Evolutionary conservation across 2,329 filamentous ascomycete species (phyloP).

Genomic region (Trichoderma semiorbis): DNA sequence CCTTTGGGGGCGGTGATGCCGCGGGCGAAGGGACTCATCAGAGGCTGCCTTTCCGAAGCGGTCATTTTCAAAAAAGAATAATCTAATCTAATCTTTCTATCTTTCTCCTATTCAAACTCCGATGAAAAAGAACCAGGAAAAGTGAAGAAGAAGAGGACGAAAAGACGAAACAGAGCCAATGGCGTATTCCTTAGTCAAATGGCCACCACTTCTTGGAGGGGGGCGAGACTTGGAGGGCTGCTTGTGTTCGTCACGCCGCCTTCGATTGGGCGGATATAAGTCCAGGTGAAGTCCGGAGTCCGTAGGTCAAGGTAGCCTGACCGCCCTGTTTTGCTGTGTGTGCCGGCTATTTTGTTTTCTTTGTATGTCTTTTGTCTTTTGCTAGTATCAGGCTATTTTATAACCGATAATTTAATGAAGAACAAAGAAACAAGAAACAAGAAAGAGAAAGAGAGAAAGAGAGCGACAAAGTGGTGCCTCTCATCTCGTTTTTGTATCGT

Average conservation of each 20-base stretch:
- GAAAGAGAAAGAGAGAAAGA: background rate
- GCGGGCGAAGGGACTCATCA: background rate
- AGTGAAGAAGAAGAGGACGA: background rate
- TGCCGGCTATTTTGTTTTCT: background rate
- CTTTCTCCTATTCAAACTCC: background rate
- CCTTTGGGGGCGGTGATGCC: constrained; percentile 8
- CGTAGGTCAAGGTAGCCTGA: background rate
- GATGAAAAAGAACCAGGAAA: background rate
- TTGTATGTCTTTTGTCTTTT: background rate
- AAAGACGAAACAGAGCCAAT: background rate
- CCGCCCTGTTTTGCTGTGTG: background rate
- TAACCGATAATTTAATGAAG: background rate
- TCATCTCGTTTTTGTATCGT: background rate
- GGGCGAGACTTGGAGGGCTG: background rate
- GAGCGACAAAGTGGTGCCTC: background rate
- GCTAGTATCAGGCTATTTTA: background rate
- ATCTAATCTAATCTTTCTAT: background rate
- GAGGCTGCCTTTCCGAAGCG: background rate
- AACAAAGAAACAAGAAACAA: background rate
- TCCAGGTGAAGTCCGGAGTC: background rate
- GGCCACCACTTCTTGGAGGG: background rate
- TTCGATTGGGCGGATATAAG: constrained; percentile 4
- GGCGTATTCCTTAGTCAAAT: background rate
- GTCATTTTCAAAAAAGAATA: background rate
- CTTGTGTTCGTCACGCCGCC: background rate